These are phyloP conservation scores for Aureobasidium sp. DNA, from an alignment of 2,329 filamentous ascomycete species.

Conservation along the genomic window DNA sequence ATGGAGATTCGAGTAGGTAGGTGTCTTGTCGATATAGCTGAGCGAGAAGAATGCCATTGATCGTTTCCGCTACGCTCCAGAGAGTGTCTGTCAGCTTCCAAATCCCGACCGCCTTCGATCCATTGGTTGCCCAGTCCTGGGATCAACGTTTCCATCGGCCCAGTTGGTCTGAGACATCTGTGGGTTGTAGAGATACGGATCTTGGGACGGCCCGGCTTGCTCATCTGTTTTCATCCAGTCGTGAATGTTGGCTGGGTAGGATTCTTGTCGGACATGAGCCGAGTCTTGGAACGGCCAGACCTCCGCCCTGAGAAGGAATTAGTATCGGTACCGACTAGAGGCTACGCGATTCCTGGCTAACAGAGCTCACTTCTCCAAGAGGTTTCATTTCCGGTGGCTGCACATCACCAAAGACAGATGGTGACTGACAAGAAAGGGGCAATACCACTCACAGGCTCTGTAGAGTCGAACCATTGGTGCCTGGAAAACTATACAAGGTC, in stretches of 20 bases:
- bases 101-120: not conserved
- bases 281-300: constrained; percentile 3
- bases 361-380: not conserved
- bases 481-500: not conserved
- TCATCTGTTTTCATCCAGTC: not conserved
- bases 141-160: not conserved
- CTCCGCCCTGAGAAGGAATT: not conserved
- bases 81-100: not conserved
- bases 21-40: not conserved
- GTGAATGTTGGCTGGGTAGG: not conserved
- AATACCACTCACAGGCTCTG: constrained; percentile 9
- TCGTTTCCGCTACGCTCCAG: not conserved
- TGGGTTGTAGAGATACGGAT: not conserved
- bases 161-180: not conserved
- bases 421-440: not conserved
- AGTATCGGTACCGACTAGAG: not conserved
- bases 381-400: not conserved
- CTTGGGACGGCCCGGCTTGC: not conserved
- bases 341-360: not conserved
- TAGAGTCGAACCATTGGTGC: not conserved
- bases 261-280: not conserved
- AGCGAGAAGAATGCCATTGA: not conserved
- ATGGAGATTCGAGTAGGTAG: not conserved
- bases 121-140: not conserved
- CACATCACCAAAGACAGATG: not conserved